Evolutionary conservation across 495 filamentous ascomycete species (phyloP), one percentile per base, ranked within the genome.

Genomic region (Tuber magnatum): DNA sequence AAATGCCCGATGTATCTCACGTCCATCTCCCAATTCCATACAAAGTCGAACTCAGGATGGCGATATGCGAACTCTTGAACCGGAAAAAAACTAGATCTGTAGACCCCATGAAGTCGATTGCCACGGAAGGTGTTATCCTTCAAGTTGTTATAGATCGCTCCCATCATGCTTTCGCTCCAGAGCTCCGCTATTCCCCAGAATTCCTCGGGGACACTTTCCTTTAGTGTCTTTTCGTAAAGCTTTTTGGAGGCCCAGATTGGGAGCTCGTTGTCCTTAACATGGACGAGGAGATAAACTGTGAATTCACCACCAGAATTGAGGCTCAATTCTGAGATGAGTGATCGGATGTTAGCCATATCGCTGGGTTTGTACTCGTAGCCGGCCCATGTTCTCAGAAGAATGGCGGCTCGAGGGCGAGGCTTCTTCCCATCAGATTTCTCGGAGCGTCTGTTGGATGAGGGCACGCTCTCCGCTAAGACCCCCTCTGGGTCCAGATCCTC

Each of bases 11-110:
- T 97, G 83, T 97, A 97, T 5, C 95, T 91, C 48, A 93, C 90
- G 81, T 99, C 95, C 91, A 98, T 97, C 84, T 99, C 95, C 94
- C 94, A 97, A 81, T 99, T 94, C 95, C 95, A 99, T 84, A 94
- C 92, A 84, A 90, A 92, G 74, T 98, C 96, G 82, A 95, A 99
- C 81, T 97, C 94, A 0, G 92, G 92, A 83, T 99, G 95, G 61
- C 89, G 88, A 78, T 92, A 89, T 24, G 94, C 91, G 81, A 97
- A 99, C 83, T 92, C 91, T 81, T 97, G 95, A 85, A 98, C 89
- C 16, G 94, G 92, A 93, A 97, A 94, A 82, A 92, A 93, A 39
- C 93, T 89, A 75, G 91, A 92, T 61, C 95, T 92, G 84, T 98
- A 98, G 0, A 93, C 93, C 6, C 94, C 95, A 83, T 97, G 92